Evolutionary conservation across 805 yeast species (phyloP).

Genomic region (Candida chauliodis): DNA sequence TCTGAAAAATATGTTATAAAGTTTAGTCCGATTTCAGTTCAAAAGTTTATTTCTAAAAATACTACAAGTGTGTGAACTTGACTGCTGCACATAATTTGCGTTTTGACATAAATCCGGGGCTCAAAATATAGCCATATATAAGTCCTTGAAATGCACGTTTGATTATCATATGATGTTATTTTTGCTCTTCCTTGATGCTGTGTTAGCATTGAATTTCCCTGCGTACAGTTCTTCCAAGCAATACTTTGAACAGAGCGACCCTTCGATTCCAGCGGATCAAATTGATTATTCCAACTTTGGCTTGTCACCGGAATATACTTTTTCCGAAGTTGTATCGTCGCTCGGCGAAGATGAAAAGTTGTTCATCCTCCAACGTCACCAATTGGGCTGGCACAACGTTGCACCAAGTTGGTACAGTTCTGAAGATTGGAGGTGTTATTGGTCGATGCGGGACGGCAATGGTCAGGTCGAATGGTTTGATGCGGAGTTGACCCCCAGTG

Average conservation of each 20-base stretch:
- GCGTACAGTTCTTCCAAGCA: background rate
- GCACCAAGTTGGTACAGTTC: background rate
- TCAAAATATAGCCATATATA: too few species aligned
- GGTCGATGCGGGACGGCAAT: slow-evolving; percentile 4
- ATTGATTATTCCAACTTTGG: slow-evolving; percentile 2
- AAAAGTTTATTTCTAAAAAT: too few species aligned
- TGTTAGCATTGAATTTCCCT: background rate
- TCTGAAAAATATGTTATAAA: too few species aligned
- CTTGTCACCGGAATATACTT: slow-evolving; percentile 1
- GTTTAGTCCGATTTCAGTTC: too few species aligned
- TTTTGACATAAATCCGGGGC: too few species aligned
- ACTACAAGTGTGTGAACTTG: too few species aligned
- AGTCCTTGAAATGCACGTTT: too few species aligned
- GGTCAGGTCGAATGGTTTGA: slow-evolving; percentile 7
- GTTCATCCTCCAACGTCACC: slow-evolving; percentile 5
- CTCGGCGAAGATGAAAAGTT: slow-evolving; percentile 1
- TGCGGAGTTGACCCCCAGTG: slow-evolving; percentile 4
- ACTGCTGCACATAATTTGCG: too few species aligned
- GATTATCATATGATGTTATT: too few species aligned
- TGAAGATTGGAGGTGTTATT: slow-evolving; percentile 3
- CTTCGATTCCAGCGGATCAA: background rate
- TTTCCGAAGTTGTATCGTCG: slow-evolving; percentile 1
- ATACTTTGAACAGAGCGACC: slow-evolving; percentile 3
- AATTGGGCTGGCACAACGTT: slow-evolving; percentile 6
- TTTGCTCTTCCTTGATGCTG: background rate